These are phyloP conservation scores for Arthrobotrys conoides DNA, from an alignment of 2,329 filamentous ascomycete genomes.

Conservation along the genomic window DNA sequence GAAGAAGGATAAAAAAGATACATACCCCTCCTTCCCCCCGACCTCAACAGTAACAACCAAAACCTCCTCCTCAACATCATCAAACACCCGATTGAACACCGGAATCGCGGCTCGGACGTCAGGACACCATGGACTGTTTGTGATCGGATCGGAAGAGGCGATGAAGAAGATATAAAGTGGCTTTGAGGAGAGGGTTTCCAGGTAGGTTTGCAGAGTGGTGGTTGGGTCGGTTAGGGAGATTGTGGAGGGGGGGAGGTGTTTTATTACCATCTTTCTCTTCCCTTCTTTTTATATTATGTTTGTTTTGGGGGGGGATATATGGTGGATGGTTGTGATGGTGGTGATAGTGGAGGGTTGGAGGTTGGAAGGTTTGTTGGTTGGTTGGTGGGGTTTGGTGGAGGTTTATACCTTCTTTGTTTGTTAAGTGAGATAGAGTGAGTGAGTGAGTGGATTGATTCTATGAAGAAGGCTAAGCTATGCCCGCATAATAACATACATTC, in stretches of 20 bases:
- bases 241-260: background rate
- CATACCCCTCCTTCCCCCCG: conserved; percentile 65
- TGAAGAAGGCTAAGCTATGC: background rate
- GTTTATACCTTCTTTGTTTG: background rate
- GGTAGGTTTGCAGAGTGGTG: conserved; percentile 24
- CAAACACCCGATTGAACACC: conserved; percentile 65
- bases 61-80: conserved; percentile 61
- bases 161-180: conserved; percentile 67
- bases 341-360: background rate
- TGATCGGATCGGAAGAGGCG: conserved; percentile 66
- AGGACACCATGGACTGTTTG: conserved; percentile 67
- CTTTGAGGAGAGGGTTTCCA: conserved; percentile 1
- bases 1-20: background rate
- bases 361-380: background rate
- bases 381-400: background rate
- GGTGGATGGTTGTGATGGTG: background rate
- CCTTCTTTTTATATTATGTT: background rate
- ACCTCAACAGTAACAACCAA: conserved; percentile 66
- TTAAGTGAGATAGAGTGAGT: too few species aligned
- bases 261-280: conserved; percentile 4
- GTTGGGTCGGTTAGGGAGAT: background rate
- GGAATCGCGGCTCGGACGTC: conserved; percentile 67
- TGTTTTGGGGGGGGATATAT: background rate
- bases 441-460: background rate
- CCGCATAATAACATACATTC: conserved; percentile 22